Base-by-base conservation (phyloP, 2,329 filamentous ascomycete species). In the Daldinia sp. region DNA sequence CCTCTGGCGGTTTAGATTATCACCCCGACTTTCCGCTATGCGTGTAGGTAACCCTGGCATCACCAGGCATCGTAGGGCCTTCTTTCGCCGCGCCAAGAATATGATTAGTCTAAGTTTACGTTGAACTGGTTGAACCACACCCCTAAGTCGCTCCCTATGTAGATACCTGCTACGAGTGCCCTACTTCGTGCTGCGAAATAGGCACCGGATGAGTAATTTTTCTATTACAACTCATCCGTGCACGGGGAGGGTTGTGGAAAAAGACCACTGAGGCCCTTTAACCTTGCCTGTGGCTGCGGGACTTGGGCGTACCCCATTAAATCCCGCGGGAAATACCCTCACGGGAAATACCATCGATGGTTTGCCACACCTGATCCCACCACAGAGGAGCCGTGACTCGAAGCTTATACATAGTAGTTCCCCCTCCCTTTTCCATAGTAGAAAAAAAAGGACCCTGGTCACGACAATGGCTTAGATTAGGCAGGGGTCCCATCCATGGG, bases 351-450 rank as follows among this genome's bases (percentile, higher is more conserved):
- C 23, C 34, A 15, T 54, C 35, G n/a, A 51, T 48, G 32, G 37
- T 32, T 48, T 48, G 59, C 55, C 56, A 63, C 59, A 49, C 45
- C 19, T 56, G 21, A 61, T 53, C 41, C 63, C 58, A 50, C 58
- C 32, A 32, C 58, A 32, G 25, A 59, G 19, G 47, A 51, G 34
- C 25, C 19, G 15, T 43, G 19, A n/a, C 35, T 34, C 35, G 19
- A 10, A 32, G 8, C 59, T 49, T 50, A 32, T 23, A n/a, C n/a
- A n/a, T n/a, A n/a, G n/a, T 27, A 29, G 23, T 56, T 43, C 25
- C 34, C 47, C 55, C 50, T 50, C 10, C 50, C 54, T 50, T 30
- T 54, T 49, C 50, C 25, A 35, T 13, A 54, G 47, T n/a, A n/a
- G n/a, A n/a, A n/a, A n/a, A n/a, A 37, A 11, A 35, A 21, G 17